Evolutionary conservation across 176 grass and related monocot species (phyloP).

Genomic region (Ensete glaucum): DNA sequence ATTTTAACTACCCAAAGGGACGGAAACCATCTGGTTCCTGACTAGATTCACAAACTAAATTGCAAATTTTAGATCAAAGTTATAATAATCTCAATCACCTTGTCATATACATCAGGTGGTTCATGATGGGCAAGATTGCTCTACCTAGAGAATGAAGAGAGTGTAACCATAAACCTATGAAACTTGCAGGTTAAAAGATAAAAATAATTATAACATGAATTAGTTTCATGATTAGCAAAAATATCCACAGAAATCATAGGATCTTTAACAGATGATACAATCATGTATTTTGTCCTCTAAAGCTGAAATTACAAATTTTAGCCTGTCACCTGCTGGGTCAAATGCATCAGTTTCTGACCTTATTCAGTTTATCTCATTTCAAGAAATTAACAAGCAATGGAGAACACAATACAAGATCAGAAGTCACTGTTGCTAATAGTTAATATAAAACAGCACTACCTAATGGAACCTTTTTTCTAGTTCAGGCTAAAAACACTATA

Average conservation of each 20-base stretch:
- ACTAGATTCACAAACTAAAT: not conserved
- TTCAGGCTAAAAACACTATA: too few species aligned
- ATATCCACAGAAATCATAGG: too few species aligned
- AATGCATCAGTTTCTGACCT: not conserved
- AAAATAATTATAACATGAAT: not conserved
- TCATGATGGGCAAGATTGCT: too few species aligned
- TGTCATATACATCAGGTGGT: not conserved
- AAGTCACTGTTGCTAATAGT: not conserved
- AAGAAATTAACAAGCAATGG: not conserved
- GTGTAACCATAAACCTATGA: too few species aligned
- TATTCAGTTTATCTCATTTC: not conserved
- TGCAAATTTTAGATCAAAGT: not conserved
- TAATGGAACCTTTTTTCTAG: too few species aligned
- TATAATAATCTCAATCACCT: not conserved
- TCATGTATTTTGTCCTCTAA: too few species aligned
- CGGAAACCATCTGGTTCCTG: not conserved
- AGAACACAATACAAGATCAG: not conserved
- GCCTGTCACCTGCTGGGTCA: not conserved
- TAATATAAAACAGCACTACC: not conserved
- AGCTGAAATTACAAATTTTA: not conserved
- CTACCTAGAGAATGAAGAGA: too few species aligned
- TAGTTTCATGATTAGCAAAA: too few species aligned
- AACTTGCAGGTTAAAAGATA: not conserved
- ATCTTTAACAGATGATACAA: too few species aligned
- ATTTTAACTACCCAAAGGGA: not conserved